These are phyloP conservation scores for Austroboletus eburneus DNA, from an alignment of 768 basidiomycete genomes.

Conservation along the genomic window DNA sequence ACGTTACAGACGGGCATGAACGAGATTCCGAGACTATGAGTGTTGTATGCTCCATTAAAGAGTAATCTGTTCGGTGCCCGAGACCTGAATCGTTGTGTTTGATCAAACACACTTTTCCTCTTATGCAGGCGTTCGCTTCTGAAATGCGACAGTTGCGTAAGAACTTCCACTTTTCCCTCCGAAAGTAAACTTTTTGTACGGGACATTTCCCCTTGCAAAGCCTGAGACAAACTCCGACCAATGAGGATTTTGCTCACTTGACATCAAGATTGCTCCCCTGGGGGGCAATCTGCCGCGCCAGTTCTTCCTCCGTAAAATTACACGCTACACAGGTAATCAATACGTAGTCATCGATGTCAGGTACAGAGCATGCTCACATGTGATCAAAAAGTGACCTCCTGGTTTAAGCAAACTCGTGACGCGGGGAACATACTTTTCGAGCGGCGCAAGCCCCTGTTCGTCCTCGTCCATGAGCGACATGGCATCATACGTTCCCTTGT, in stretches of 20 bases:
- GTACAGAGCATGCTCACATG: conserved; percentile 54
- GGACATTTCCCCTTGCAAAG: conserved; percentile 57
- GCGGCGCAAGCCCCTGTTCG: conserved; percentile 47
- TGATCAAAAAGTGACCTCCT: conserved; percentile 72
- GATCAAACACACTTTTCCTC: too few relatives aligned
- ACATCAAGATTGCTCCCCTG: conserved; percentile 50
- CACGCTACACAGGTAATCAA: conserved; percentile 46
- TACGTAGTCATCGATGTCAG: neutral
- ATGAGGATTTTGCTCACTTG: conserved; percentile 45
- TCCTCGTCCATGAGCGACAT: conserved; percentile 69
- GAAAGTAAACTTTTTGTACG: conserved; percentile 69
- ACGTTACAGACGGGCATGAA: conserved; percentile 65
- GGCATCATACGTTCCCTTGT: conserved; percentile 89
- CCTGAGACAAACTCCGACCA: neutral
- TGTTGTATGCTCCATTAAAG: too few relatives aligned
- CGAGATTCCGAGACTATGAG: conserved; percentile 36
- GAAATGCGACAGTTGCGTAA: conserved; percentile 70
- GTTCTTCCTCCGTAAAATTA: conserved; percentile 80
- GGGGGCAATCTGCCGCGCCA: conserved; percentile 50
- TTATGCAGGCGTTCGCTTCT: too few relatives aligned
- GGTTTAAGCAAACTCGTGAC: conserved; percentile 55
- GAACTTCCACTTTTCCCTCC: conserved; percentile 74
- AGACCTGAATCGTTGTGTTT: too few relatives aligned
- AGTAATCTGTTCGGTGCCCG: too few relatives aligned
- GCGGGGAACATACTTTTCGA: conserved; percentile 55